These are phyloP conservation scores for Podila horticola DNA, from an alignment of 192 early-diverging fungal species.

Conservation along the genomic window DNA sequence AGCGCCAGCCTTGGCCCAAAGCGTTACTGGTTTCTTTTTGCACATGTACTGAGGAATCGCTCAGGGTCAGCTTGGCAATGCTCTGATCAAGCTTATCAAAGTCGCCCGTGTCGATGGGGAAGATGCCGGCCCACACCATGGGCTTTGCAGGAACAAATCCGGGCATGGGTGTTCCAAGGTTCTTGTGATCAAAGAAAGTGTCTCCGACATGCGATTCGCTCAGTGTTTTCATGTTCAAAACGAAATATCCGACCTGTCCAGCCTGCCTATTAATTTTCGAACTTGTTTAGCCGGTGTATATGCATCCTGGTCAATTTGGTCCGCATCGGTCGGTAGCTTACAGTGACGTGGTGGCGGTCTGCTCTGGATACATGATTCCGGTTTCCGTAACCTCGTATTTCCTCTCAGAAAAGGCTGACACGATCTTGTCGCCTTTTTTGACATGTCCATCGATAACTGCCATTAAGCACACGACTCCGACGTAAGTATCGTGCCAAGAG, in stretches of 20 bases:
- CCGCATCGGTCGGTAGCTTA: constrained; percentile 42
- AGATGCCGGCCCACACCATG: constrained; percentile 96
- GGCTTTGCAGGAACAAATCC: constrained; percentile 96
- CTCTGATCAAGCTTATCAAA: constrained; percentile 91
- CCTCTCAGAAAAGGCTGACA: constrained; percentile 78
- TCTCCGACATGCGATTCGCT: constrained; percentile 96
- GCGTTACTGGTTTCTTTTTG: constrained; percentile 87
- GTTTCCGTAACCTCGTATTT: constrained; percentile 91
- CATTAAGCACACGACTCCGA: constrained; percentile 95
- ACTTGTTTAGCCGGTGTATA: too few species aligned
- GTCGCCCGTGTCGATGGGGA: constrained; percentile 90
- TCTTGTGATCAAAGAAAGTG: constrained; percentile 84
- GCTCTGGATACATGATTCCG: constrained; percentile 96
- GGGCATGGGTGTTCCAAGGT: constrained; percentile 77
- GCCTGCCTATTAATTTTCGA: constrained; percentile 53
- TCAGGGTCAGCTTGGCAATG: constrained; percentile 93
- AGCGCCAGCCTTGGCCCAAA: constrained; percentile 94
- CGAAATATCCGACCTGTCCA: constrained; percentile 92
- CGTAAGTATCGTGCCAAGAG: constrained; percentile 97
- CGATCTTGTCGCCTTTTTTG: constrained; percentile 84
- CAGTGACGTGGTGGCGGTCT: constrained; percentile 69
- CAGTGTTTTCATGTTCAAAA: constrained; percentile 92
- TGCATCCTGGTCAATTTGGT: too few species aligned
- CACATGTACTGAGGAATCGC: constrained; percentile 92
- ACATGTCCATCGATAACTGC: constrained; percentile 88